Evolutionary conservation across 768 basidiomycete genomes (phyloP).

Genomic region (Artomyces pyxidatus): DNA sequence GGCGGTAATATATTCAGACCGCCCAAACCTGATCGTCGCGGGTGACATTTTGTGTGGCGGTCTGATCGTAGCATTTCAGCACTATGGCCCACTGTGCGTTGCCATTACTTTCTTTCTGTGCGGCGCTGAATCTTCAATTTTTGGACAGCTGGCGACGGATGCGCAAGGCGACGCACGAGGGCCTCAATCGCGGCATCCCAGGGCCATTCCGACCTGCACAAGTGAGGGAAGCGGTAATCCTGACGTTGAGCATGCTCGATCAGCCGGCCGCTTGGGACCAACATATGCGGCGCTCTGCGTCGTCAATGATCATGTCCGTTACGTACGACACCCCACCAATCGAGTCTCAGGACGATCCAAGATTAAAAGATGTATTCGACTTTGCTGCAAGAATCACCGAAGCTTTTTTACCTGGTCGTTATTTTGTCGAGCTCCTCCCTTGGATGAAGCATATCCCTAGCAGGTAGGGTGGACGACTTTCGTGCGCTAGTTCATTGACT

Average conservation of each 20-base stretch:
- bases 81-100: too few relatives aligned
- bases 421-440: slow-evolving; percentile 18
- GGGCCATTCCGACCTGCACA: background rate
- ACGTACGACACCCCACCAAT: slow-evolving; percentile 4
- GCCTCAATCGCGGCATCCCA: background rate
- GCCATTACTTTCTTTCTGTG: too few relatives aligned
- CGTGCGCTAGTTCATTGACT: too few relatives aligned
- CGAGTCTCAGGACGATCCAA: slow-evolving; percentile 1
- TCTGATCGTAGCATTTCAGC: too few relatives aligned
- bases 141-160: background rate
- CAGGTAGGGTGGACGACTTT: background rate
- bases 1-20: too few relatives aligned
- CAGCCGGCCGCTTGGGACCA: background rate
- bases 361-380: background rate
- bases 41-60: too few relatives aligned
- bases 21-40: too few relatives aligned
- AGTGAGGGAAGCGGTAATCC: slow-evolving; percentile 1
- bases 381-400: background rate
- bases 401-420: slow-evolving; percentile 12
- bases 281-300: slow-evolving; percentile 1
- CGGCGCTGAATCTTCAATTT: too few relatives aligned
- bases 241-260: background rate
- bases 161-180: background rate
- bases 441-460: slow-evolving; percentile 13
- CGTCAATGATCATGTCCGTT: slow-evolving; percentile 3